These are phyloP conservation scores for Colletotrichum neosansevieriae DNA, from an alignment of 2,329 filamentous ascomycete genomes.

Conservation along the genomic window DNA sequence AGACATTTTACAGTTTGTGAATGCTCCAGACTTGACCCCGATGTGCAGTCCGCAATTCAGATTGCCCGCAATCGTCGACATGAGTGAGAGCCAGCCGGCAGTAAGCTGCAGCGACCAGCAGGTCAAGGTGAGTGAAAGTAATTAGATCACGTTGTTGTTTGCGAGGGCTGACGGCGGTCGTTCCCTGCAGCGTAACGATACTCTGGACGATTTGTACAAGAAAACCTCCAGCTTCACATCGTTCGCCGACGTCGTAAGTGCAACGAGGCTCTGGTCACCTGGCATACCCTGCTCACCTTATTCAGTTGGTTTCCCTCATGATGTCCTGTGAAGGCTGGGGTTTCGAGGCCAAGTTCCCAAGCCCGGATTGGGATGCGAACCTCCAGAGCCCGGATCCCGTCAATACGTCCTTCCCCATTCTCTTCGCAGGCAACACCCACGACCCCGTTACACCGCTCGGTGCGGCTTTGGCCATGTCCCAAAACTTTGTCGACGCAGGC, in stretches of 20 bases:
- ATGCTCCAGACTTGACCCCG: slow-evolving; percentile 32
- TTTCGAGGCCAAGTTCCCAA: slow-evolving; percentile 48
- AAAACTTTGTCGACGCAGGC: slow-evolving; percentile 51
- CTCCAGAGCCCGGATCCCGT: slow-evolving; percentile 41
- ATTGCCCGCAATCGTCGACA: slow-evolving; percentile 25
- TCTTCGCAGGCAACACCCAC: slow-evolving; percentile 68
- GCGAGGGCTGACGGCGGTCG: neutral
- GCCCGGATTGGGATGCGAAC: slow-evolving; percentile 46
- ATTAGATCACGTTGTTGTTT: neutral
- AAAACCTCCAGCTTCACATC: slow-evolving; percentile 47
- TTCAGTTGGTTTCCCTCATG: slow-evolving; percentile 49
- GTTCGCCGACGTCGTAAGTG: slow-evolving; percentile 53
- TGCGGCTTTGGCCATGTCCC: slow-evolving; percentile 57
- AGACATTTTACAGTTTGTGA: slow-evolving; percentile 25
- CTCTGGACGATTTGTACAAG: slow-evolving; percentile 47
- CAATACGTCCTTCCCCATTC: slow-evolving; percentile 63
- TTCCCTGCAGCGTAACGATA: slow-evolving; percentile 47
- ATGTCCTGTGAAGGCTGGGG: slow-evolving; percentile 51
- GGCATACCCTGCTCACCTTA: slow-evolving; percentile 26
- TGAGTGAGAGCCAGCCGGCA: slow-evolving; percentile 37
- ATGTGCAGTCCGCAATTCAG: slow-evolving; percentile 30
- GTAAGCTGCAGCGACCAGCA: slow-evolving; percentile 50
- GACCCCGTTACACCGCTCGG: slow-evolving; percentile 70
- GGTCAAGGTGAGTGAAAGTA: slow-evolving; percentile 41
- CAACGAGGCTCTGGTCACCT: neutral